These are phyloP conservation scores for Volutella citrinella DNA, from an alignment of 2,329 filamentous ascomycete species.

Conservation along the genomic window DNA sequence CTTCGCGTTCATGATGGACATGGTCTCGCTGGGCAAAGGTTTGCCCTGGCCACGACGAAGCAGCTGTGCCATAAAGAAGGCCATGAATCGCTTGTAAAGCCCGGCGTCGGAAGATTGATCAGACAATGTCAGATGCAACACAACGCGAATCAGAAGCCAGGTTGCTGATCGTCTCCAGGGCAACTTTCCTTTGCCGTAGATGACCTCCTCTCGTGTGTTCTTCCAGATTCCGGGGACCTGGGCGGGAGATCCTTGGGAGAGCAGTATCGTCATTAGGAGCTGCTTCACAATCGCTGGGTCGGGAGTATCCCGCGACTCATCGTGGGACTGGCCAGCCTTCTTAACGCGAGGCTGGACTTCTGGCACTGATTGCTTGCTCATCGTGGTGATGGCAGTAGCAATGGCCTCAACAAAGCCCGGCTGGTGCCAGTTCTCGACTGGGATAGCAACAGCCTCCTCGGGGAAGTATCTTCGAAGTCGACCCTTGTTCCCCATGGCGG, in stretches of 20 bases:
- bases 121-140: conserved; percentile 37
- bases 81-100: conserved; percentile 17
- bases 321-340: conserved; percentile 35
- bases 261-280: conserved; percentile 39
- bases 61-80: conserved; percentile 5
- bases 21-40: conserved; percentile 1
- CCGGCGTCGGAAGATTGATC: background rate
- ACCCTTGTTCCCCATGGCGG: too few species aligned
- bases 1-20: conserved; percentile 15
- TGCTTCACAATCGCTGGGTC: conserved; percentile 52
- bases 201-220: conserved; percentile 50
- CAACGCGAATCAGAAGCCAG: conserved; percentile 54
- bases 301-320: conserved; percentile 47
- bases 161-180: conserved; percentile 50
- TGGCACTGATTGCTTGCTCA: conserved; percentile 25
- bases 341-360: conserved; percentile 17
- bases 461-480: too few species aligned
- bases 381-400: too few species aligned
- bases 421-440: too few species aligned
- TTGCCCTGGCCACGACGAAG: background rate
- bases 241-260: conserved; percentile 29
- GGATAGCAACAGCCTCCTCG: too few species aligned
- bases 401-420: too few species aligned
- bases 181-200: conserved; percentile 31
- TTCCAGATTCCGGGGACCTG: conserved; percentile 39